Evolutionary conservation across 2,329 filamentous ascomycete species (phyloP), one percentile per base, ranked within the genome.

Genomic region (Beauveria pseudobassiana): DNA sequence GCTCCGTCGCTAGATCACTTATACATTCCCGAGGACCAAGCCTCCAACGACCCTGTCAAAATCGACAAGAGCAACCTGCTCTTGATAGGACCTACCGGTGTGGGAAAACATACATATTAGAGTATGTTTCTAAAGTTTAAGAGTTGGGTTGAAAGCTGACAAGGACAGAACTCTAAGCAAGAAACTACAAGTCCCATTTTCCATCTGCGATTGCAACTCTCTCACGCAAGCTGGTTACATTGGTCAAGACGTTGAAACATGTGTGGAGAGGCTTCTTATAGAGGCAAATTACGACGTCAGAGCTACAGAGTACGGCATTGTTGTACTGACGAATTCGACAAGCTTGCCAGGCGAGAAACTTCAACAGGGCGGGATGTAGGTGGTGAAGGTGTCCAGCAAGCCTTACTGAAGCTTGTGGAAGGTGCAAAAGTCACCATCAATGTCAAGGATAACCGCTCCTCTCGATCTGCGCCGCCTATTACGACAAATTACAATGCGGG

Each of bases 141-240:
- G 40, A 24, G 16, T 7, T 20, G 9, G 20, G 43, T 24, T 20
- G 34, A 30, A 62, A 63, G 63, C 67, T 72, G 42, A 74, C 45
- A 56, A 45, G 68, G n/a, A 1, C 59, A 96, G 93, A 74, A 98
- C 93, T 0, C 78, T 98, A 45, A 95, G 93, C 67, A 88, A 92
- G 69, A 88, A 95, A 58, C 83, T 99, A n/a, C 93, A 95, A 64
- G 92, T 98, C 0, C 95, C 95, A 0, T 96, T 97, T 70, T 92
- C 90, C 64, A 96, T 96, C 75, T 93, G 91, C 64, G 93, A 98
- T 74, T 98, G 93, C 74, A 97, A 95, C 56, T 90, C 93, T 6
- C 92, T 98, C 65, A 98, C 93, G 0, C 93, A 97, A 76, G 93
- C 93, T 5, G 93, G 95, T 28, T 99, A 99, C 69, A 97, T 99